phyloP scores from a whole-genome alignment of 441 rosid genomes.

The Populus hybrid region DNA sequence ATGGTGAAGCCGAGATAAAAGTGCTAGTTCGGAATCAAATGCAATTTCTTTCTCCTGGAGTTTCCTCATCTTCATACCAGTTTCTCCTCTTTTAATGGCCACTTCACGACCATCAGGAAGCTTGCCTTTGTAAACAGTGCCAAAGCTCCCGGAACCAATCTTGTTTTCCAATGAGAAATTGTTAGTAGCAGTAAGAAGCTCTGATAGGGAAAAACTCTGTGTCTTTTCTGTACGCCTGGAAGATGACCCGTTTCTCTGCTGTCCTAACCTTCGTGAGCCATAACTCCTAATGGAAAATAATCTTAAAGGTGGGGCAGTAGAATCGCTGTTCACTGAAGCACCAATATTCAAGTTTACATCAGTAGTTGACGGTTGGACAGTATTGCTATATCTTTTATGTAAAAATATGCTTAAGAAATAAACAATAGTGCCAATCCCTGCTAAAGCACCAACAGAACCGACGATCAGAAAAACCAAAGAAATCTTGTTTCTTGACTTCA shows the following conservation, averaged over 20 bases:
- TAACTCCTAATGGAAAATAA: conserved; percentile 24
- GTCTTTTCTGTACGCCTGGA: conserved; percentile 33
- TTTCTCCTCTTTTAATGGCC: too few relatives aligned
- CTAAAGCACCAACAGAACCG: conserved; percentile 49
- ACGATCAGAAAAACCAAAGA: conserved; percentile 33
- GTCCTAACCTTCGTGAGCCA: conserved; percentile 26
- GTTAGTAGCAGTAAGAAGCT: conserved; percentile 44
- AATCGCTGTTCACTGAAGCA: conserved; percentile 8
- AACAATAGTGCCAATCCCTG: conserved; percentile 39
- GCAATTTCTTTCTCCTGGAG: too few relatives aligned
- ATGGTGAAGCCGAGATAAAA: too few relatives aligned
- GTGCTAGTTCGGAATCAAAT: too few relatives aligned
- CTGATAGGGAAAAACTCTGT: conserved; percentile 35
- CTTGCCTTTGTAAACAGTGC: too few relatives aligned
- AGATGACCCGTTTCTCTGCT: conserved; percentile 43
- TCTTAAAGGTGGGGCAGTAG: conserved; percentile 19
- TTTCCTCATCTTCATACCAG: too few relatives aligned
- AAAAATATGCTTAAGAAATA: conserved; percentile 32
- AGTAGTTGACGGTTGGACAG: conserved; percentile 21
- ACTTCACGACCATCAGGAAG: too few relatives aligned
- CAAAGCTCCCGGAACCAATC: conserved; percentile 61
- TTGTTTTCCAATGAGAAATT: conserved; percentile 44
- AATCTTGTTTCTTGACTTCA: conserved; percentile 21
- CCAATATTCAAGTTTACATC: conserved; percentile 10
- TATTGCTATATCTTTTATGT: conserved; percentile 13